These are phyloP conservation scores for Pseudogymnoascus verrucosus DNA, from an alignment of 2,329 filamentous ascomycete species.

Conservation along the genomic window DNA sequence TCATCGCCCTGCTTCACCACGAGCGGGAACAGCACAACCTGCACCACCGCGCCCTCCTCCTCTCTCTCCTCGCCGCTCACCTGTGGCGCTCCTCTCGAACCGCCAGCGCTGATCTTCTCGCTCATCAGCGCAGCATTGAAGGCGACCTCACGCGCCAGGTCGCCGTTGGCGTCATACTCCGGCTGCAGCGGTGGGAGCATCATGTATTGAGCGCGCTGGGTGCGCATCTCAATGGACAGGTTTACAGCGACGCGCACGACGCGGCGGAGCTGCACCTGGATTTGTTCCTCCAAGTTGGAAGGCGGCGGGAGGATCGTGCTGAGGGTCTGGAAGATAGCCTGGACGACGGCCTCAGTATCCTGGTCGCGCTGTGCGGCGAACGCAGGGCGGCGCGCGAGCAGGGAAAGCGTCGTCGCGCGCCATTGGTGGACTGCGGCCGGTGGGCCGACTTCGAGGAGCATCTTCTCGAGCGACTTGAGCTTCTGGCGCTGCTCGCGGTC, in stretches of 20 bases:
- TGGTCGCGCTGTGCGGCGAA: constrained; percentile 77
- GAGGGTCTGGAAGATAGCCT: constrained; percentile 80
- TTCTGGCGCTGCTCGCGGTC: constrained; percentile 96
- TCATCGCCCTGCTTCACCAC: constrained; percentile 96
- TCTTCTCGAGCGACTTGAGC: constrained; percentile 91
- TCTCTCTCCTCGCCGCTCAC: constrained; percentile 71
- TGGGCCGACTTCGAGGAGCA: constrained; percentile 79
- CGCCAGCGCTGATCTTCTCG: constrained; percentile 46
- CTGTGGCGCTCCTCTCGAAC: background rate
- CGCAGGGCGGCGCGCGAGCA: constrained; percentile 71
- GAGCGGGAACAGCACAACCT: constrained; percentile 88
- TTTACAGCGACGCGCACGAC: constrained; percentile 85
- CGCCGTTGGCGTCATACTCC: constrained; percentile 88
- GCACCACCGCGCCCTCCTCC: constrained; percentile 65
- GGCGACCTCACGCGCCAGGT: constrained; percentile 75
- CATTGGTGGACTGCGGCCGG: constrained; percentile 87
- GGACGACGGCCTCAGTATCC: constrained; percentile 92
- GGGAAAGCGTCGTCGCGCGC: constrained; percentile 88
- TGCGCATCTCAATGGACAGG: constrained; percentile 93
- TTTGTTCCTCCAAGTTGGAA: constrained; percentile 67
- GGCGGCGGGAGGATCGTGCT: constrained; percentile 82
- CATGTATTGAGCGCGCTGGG: constrained; percentile 92
- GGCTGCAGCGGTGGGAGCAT: constrained; percentile 95
- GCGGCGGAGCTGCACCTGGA: constrained; percentile 75
- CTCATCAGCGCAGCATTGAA: constrained; percentile 97